These are phyloP conservation scores for Cladophialophora bantiana DNA, from an alignment of 2,329 filamentous ascomycete genomes.

Conservation along the genomic window DNA sequence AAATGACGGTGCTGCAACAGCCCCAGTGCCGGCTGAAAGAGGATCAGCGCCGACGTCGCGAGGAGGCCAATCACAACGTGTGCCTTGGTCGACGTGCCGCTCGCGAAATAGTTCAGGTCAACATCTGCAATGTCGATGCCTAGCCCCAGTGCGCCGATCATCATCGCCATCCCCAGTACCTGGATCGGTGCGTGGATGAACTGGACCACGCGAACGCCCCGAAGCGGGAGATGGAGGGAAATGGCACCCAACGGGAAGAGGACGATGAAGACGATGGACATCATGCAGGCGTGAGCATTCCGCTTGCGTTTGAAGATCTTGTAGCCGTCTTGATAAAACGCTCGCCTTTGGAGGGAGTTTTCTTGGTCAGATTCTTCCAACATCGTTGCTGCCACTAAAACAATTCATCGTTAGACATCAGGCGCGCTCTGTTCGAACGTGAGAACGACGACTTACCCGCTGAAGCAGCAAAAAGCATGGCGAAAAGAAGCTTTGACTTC, in stretches of 20 bases:
- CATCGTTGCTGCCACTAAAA: conserved; percentile 8
- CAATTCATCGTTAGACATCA: background rate
- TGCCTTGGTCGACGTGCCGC: conserved; percentile 15
- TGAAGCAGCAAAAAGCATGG: conserved; percentile 13
- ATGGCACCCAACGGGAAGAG: conserved; percentile 45
- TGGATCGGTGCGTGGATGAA: conserved; percentile 55
- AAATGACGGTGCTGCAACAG: conserved; percentile 60
- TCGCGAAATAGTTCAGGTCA: conserved; percentile 26
- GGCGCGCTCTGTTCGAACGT: too few species aligned
- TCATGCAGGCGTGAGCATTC: conserved; percentile 49
- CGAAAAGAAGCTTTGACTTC: conserved; percentile 13
- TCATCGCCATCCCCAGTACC: conserved; percentile 55
- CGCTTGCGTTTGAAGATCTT: conserved; percentile 30
- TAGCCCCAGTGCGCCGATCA: conserved; percentile 57
- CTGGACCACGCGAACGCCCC: conserved; percentile 47
- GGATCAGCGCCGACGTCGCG: conserved; percentile 52
- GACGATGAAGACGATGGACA: conserved; percentile 52
- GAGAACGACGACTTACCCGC: conserved; percentile 7
- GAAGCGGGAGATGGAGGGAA: conserved; percentile 46
- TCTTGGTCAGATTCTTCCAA: conserved; percentile 6
- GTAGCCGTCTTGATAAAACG: conserved; percentile 21
- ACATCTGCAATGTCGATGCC: conserved; percentile 57
- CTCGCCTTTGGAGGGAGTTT: conserved; percentile 18
- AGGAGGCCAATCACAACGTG: conserved; percentile 29
- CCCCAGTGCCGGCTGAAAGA: conserved; percentile 63